Evolutionary conservation across 768 basidiomycete species (phyloP), one percentile per base, ranked within the genome.

Genomic region (Tulasnella calospora): DNA sequence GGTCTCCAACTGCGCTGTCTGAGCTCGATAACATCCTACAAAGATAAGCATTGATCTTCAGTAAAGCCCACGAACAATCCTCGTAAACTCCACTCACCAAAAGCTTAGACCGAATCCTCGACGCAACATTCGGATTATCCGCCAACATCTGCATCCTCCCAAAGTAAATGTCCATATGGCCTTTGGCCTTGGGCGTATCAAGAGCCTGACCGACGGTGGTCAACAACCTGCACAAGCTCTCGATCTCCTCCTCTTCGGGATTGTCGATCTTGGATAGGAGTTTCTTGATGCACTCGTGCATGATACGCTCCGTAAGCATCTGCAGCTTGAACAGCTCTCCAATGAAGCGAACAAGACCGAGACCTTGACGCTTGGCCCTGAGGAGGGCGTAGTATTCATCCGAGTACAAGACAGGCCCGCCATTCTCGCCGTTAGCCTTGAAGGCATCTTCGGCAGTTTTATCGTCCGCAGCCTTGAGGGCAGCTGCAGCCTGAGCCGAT

Each of bases 281-380:
- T 86, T 96, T 96, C 89, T 95, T 95, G 83, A 98, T 91, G 87
- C 96, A 99, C 85, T 95, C 94, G 87, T 96, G 94, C 94, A 99
- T 99, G 86, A 99, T 97, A 81, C 95, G 92, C 86, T 96, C 95
- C 71, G 95, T 96, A 76, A 98, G 87, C 95, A 98, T 98, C 85
- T 94, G 93, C 23, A 99, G 87, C 86, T 98, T 98, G 92, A 95
- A 99, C 76, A 99, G 87, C 86, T 99, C 97, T 80, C 97, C 96
- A 80, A 99, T 98, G 86, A 99, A 96, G 85, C 94, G 94, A 87
- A 98, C 95, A 81, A 99, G 89, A 87, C 97, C 95, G 19, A 98
- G 91, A 84, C 97, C 96, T 80, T 94, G 94, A 79, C 96, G 94
- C 87, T 98, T 99, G 57, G 96, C 97, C 87, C 97, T 98, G 85